A percentile compares a stretch with the other conserved stretches of the same genome.
Evolutionary conservation across 495 filamentous ascomycete genomes (phyloP).

Genomic region (Aspergillus funiculosus): DNA sequence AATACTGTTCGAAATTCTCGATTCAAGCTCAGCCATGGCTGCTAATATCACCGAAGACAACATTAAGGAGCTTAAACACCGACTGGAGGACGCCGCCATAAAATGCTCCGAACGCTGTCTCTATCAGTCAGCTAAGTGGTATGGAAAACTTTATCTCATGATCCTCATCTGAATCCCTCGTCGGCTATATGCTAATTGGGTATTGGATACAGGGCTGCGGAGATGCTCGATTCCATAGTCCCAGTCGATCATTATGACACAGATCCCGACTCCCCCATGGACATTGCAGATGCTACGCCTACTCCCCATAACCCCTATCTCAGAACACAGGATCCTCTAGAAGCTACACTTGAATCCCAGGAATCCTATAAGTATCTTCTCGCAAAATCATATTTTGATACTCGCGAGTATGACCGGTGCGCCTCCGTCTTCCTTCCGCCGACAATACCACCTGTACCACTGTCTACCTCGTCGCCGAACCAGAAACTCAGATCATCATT

Average conservation of each 20-base stretch:
- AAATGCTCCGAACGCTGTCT: slow-evolving; percentile 93
- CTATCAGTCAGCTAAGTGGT: slow-evolving; percentile 98
- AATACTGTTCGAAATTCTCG: background rate
- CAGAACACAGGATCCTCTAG: slow-evolving; percentile 49
- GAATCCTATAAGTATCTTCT: slow-evolving; percentile 82
- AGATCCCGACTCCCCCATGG: slow-evolving; percentile 55
- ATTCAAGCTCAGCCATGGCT: slow-evolving; percentile 25
- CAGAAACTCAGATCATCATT: slow-evolving; percentile 34
- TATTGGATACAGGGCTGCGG: slow-evolving; percentile 66
- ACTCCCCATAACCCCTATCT: slow-evolving; percentile 43
- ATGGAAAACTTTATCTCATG: slow-evolving; percentile 13
- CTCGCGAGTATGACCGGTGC: slow-evolving; percentile 90
- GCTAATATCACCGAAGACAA: slow-evolving; percentile 34
- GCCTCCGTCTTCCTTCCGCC: slow-evolving; percentile 82
- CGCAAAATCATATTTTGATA: slow-evolving; percentile 94
- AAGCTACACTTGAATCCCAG: slow-evolving; percentile 70
- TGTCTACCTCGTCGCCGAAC: slow-evolving; percentile 44
- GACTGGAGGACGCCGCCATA: slow-evolving; percentile 75
- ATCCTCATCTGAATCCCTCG: background rate
- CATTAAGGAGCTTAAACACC: slow-evolving; percentile 49
- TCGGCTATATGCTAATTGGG: background rate
- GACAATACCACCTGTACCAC: slow-evolving; percentile 56
- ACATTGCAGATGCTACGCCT: slow-evolving; percentile 33
- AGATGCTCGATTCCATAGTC: slow-evolving; percentile 80
- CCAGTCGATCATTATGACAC: slow-evolving; percentile 44